Conservation (phyloP, 768 basidiomycete species). For the Boletus coccyginus region DNA sequence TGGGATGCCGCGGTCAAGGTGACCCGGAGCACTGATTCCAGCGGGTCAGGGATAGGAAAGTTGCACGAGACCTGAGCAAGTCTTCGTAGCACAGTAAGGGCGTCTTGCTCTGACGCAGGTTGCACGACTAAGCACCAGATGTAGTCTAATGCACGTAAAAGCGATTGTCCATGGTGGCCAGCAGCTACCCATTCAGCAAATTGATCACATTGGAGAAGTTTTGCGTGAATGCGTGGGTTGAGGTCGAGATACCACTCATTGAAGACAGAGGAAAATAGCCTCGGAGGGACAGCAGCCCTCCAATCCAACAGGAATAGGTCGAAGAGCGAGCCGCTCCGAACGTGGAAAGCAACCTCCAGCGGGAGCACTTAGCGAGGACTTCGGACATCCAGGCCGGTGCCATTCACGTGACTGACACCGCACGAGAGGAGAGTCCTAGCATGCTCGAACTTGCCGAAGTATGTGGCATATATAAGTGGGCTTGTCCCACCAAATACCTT, state of each 20-base stretch:
- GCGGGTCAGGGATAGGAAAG: not conserved
- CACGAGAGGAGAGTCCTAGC: not conserved
- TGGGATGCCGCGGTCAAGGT: not conserved
- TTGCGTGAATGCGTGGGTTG: not conserved
- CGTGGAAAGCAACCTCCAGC: not conserved
- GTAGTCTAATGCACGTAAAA: not conserved
- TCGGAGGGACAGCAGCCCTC: not conserved
- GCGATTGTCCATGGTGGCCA: not conserved
- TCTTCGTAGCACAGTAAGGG: not conserved
- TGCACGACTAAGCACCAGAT: not conserved
- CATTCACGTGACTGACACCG: not conserved
- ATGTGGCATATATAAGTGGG: conserved; percentile 9
- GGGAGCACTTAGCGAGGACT: not conserved
- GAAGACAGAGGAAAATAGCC: not conserved
- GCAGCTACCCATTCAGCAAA: not conserved
- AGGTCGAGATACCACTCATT: not conserved
- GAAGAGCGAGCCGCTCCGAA: not conserved
- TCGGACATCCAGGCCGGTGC: not conserved
- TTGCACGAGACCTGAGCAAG: not conserved
- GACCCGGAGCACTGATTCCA: not conserved
- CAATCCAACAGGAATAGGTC: not conserved
- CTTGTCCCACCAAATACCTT: conserved; percentile 1
- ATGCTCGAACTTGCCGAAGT: conserved; percentile 2
- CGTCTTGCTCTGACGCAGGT: not conserved
- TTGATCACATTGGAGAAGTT: not conserved